These are phyloP conservation scores for Fusarium gaditjirri DNA, from an alignment of 2,329 filamentous ascomycete species.

Conservation along the genomic window DNA sequence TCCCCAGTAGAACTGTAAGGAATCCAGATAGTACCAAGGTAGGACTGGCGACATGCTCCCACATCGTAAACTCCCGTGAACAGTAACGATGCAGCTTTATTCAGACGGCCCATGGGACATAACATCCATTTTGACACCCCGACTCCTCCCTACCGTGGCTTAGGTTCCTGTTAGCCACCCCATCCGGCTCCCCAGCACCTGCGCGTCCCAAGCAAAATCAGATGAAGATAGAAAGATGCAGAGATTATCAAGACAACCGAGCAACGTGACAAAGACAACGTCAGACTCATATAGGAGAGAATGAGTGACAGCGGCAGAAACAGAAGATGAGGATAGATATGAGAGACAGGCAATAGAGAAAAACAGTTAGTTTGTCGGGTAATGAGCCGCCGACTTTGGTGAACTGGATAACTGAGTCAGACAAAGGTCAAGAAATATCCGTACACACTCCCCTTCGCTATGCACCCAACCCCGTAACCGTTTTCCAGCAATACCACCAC, in stretches of 20 bases:
- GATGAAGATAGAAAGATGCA: conserved; percentile 31
- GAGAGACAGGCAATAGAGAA: conserved; percentile 39
- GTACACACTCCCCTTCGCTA: conserved; percentile 58
- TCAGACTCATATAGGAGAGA: conserved; percentile 19
- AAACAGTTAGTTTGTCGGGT: conserved; percentile 41
- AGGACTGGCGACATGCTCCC: conserved; percentile 21
- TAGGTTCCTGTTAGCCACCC: conserved; percentile 34
- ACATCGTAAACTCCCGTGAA: conserved; percentile 28
- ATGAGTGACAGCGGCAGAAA: conserved; percentile 28
- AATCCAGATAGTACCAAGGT: neutral
- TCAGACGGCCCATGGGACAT: conserved; percentile 37
- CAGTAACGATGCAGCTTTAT: conserved; percentile 41
- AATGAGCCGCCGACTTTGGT: conserved; percentile 41
- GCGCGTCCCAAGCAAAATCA: conserved; percentile 40
- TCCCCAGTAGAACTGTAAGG: conserved; percentile 8
- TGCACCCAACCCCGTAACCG: conserved; percentile 54
- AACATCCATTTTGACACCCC: conserved; percentile 43
- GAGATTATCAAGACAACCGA: conserved; percentile 27
- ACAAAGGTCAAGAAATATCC: conserved; percentile 54
- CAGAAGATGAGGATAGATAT: conserved; percentile 26
- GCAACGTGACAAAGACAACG: conserved; percentile 19
- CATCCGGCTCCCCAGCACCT: conserved; percentile 45
- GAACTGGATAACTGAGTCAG: conserved; percentile 49
- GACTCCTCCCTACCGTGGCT: conserved; percentile 44
- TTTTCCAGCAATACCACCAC: conserved; percentile 56